Percentiles rank a stretch among this genome's conserved stretches.
phyloP scores from a whole-genome alignment of 345 rosid species.

The Dimocarpus longan region DNA sequence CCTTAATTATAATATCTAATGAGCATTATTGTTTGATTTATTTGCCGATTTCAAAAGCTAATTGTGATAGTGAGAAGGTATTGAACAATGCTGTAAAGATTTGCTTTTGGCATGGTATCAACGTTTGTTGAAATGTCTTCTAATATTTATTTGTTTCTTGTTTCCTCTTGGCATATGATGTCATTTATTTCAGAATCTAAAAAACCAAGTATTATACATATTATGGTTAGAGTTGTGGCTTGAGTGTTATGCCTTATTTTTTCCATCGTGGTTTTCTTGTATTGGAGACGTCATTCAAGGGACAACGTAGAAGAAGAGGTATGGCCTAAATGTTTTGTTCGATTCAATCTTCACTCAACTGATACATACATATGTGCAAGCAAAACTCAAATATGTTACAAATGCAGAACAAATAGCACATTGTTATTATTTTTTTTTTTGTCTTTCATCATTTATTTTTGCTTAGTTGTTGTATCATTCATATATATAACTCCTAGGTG shows the following conservation, averaged over 20 bases:
- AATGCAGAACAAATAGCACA: neutral
- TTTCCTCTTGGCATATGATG: neutral
- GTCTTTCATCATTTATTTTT: neutral
- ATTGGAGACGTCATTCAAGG: slow-evolving; percentile 25
- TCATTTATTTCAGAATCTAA: neutral
- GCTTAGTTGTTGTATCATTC: neutral
- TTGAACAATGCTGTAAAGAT: neutral
- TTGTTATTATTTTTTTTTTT: too few species aligned
- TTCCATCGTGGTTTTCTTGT: slow-evolving; percentile 17
- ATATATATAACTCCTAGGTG: neutral
- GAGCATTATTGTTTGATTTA: neutral
- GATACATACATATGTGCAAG: neutral
- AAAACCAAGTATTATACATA: neutral
- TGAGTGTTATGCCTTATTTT: slow-evolving; percentile 8
- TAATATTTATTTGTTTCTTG: neutral
- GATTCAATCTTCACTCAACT: neutral
- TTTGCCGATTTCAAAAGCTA: neutral
- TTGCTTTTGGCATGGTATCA: neutral
- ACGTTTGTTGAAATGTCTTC: neutral
- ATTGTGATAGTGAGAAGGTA: neutral
- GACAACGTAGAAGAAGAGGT: slow-evolving; percentile 18
- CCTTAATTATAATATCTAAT: neutral
- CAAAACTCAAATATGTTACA: neutral
- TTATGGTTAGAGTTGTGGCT: slow-evolving; percentile 24
- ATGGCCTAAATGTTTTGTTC: neutral